Percentiles rank a stretch among this genome's conserved stretches.
phyloP scores from a whole-genome alignment of 2,329 filamentous ascomycete species.

The Elsinoe necatrix region DNA sequence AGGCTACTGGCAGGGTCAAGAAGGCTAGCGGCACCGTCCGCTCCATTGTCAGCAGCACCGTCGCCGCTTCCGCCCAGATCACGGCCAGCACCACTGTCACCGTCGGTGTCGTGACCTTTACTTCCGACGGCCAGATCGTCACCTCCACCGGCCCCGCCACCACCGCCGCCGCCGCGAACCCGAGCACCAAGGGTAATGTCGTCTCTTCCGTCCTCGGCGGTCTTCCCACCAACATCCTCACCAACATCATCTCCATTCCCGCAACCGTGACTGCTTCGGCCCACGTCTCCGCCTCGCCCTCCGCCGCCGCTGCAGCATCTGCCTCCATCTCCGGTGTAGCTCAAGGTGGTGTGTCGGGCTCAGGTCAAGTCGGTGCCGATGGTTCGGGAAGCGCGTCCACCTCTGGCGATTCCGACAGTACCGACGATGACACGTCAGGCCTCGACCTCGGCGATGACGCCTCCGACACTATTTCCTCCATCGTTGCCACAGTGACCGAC shows the following conservation, averaged over 20 bases:
- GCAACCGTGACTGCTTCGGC: background rate
- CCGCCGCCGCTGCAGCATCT: background rate
- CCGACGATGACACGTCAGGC: background rate
- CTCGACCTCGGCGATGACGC: background rate
- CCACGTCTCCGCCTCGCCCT: background rate
- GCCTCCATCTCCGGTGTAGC: constrained; percentile 4
- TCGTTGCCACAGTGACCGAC: background rate
- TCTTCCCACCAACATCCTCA: background rate
- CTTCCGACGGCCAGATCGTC: constrained; percentile 1
- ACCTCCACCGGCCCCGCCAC: background rate
- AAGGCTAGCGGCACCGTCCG: constrained; percentile 3
- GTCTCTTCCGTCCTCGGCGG: background rate
- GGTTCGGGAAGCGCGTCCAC: background rate
- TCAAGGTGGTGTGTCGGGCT: background rate
- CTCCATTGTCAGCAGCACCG: background rate
- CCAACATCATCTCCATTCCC: constrained; percentile 3
- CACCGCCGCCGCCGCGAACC: background rate
- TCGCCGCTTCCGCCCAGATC: background rate
- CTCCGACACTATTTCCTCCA: background rate
- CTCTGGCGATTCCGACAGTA: background rate
- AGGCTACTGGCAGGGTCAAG: background rate
- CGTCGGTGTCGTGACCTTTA: background rate
- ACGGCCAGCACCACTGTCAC: background rate
- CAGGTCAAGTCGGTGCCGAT: background rate
- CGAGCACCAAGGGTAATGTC: background rate